Conservation (phyloP, 768 basidiomycete species). For the Termitomyces sp. region DNA sequence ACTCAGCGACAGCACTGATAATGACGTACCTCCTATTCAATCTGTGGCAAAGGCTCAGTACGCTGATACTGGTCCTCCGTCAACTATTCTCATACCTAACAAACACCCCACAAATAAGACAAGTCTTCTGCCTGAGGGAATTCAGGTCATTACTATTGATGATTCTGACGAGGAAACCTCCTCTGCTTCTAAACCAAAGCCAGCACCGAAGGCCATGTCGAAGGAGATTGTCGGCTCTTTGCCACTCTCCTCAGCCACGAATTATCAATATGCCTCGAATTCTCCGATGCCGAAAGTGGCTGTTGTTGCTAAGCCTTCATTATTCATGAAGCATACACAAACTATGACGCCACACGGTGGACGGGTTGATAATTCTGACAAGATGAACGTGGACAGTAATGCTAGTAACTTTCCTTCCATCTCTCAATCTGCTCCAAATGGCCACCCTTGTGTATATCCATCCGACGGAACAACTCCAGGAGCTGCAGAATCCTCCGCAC, state of each 20-base stretch:
- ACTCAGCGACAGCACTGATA: conserved; percentile 4
- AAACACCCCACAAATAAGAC: not conserved
- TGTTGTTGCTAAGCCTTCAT: not conserved
- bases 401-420: not conserved
- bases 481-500: not conserved
- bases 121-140: not conserved
- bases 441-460: not conserved
- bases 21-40: not conserved
- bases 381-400: conserved; percentile 1
- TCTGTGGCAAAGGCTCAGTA: not conserved
- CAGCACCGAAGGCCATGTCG: not conserved
- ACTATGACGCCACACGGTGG: not conserved
- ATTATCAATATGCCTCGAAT: not conserved
- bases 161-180: conserved; percentile 4
- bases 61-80: not conserved
- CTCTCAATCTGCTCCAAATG: not conserved
- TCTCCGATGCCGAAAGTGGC: not conserved
- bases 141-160: not conserved
- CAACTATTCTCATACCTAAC: not conserved
- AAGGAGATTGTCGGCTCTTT: not conserved
- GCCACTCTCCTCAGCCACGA: not conserved
- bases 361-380: not conserved
- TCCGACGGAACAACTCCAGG: not conserved
- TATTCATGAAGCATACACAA: not conserved
- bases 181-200: not conserved